Percentiles rank a stretch among this genome's conserved stretches.
Evolutionary conservation across 441 rosid genomes (phyloP).

Genomic region (Gossypium lobatum): DNA sequence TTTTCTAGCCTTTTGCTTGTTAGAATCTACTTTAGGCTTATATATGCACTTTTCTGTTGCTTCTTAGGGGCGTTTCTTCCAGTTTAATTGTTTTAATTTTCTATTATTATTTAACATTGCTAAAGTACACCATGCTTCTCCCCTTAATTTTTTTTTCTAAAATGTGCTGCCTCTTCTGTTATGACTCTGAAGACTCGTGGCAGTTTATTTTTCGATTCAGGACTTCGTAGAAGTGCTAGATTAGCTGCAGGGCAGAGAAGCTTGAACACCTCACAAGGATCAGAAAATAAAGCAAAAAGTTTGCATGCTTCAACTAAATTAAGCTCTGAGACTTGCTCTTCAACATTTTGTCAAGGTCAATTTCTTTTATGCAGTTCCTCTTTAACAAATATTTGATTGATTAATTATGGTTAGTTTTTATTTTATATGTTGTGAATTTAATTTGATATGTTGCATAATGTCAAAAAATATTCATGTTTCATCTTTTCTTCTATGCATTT

Average conservation of each 20-base stretch:
- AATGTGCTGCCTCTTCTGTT: slow-evolving; percentile 8
- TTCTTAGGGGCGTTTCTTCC: background rate
- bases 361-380: slow-evolving; percentile 14
- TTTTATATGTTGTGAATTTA: background rate
- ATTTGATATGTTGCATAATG: background rate
- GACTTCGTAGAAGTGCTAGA: slow-evolving; percentile 51
- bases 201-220: slow-evolving; percentile 34
- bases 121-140: background rate
- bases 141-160: background rate
- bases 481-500: background rate
- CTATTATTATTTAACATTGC: slow-evolving; percentile 9
- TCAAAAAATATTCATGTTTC: background rate
- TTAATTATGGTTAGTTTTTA: background rate
- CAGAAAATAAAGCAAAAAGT: slow-evolving; percentile 28
- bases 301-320: slow-evolving; percentile 35
- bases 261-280: slow-evolving; percentile 24
- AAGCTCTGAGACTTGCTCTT: slow-evolving; percentile 30
- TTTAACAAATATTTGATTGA: background rate
- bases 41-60: background rate
- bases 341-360: slow-evolving; percentile 29
- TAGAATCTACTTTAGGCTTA: slow-evolving; percentile 3
- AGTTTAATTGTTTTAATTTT: background rate
- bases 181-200: slow-evolving; percentile 34
- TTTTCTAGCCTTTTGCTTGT: background rate
- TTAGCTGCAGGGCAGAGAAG: slow-evolving; percentile 43